These are phyloP conservation scores for Blepharisma japonicum DNA, from an alignment of 73 alveolate species.

Conservation along the genomic window DNA sequence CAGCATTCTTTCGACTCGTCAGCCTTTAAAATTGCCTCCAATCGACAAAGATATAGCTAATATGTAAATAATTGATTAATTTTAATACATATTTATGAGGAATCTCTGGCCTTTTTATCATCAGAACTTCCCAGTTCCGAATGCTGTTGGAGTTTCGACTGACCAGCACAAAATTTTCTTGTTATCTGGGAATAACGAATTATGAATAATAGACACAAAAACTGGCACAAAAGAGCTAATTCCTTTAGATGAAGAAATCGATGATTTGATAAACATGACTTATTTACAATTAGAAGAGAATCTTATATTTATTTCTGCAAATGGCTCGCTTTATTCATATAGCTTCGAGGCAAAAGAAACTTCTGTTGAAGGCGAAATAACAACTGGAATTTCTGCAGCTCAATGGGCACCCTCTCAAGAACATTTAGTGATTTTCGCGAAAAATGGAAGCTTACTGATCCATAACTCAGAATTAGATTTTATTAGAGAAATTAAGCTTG, in stretches of 20 bases:
- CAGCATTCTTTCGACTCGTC: too few species aligned
- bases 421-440: constrained; percentile 40
- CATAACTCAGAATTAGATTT: constrained; percentile 60
- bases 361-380: constrained; percentile 44
- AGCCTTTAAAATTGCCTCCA: too few species aligned
- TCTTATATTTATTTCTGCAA: constrained; percentile 38
- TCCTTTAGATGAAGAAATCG: not conserved
- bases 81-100: too few species aligned
- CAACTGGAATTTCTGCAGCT: constrained; percentile 51
- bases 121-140: too few species aligned
- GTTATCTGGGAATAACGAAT: too few species aligned
- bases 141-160: too few species aligned
- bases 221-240: too few species aligned
- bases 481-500: constrained; percentile 64
- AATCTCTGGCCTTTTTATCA: too few species aligned
- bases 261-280: not conserved
- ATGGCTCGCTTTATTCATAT: constrained; percentile 35
- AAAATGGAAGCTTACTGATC: constrained; percentile 42
- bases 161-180: too few species aligned
- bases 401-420: constrained; percentile 70
- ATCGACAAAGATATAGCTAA: too few species aligned
- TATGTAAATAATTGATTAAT: too few species aligned
- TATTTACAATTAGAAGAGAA: not conserved
- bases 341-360: constrained; percentile 26
- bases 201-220: not conserved